Percentiles rank a stretch among this genome's conserved stretches.
Conservation (phyloP, 176 grass and related monocot genomes). For the Canna indica region DNA sequence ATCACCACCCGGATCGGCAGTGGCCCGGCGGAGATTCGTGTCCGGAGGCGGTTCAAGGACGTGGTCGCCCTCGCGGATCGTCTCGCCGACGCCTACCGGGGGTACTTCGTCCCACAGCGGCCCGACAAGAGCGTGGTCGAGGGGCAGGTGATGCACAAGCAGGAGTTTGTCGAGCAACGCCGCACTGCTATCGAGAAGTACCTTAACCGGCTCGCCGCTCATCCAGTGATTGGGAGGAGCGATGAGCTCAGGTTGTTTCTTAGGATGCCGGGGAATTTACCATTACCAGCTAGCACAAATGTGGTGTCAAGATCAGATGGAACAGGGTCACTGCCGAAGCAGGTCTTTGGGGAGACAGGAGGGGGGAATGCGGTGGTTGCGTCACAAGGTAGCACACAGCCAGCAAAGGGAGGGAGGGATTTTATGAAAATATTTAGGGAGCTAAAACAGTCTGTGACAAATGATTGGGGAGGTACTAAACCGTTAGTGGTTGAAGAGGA, state of each 20-base stretch:
- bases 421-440: conserved; percentile 83
- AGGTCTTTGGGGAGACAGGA: neutral
- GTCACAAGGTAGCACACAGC: conserved; percentile 13
- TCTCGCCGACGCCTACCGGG: neutral
- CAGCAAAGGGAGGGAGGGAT: conserved; percentile 52
- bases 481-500: conserved; percentile 50
- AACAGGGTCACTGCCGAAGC: conserved; percentile 14
- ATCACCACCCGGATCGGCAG: conserved; percentile 36
- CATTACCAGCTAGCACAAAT: conserved; percentile 26
- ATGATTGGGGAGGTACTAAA: conserved; percentile 37
- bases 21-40: conserved; percentile 29
- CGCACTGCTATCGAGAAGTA: conserved; percentile 51
- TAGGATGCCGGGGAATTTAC: conserved; percentile 34
- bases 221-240: conserved; percentile 42
- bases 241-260: conserved; percentile 52
- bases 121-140: conserved; percentile 44
- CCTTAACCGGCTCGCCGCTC: conserved; percentile 52
- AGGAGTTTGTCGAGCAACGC: conserved; percentile 85
- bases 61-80: conserved; percentile 5
- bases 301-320: conserved; percentile 24
- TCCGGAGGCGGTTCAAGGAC: conserved; percentile 32
- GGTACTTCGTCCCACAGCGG: conserved; percentile 8
- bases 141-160: conserved; percentile 79
- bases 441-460: conserved; percentile 67
- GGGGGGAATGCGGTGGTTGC: conserved; percentile 7